Evolutionary conservation across 495 filamentous ascomycete species (phyloP).

Genomic region (Penicillium flavigenum): DNA sequence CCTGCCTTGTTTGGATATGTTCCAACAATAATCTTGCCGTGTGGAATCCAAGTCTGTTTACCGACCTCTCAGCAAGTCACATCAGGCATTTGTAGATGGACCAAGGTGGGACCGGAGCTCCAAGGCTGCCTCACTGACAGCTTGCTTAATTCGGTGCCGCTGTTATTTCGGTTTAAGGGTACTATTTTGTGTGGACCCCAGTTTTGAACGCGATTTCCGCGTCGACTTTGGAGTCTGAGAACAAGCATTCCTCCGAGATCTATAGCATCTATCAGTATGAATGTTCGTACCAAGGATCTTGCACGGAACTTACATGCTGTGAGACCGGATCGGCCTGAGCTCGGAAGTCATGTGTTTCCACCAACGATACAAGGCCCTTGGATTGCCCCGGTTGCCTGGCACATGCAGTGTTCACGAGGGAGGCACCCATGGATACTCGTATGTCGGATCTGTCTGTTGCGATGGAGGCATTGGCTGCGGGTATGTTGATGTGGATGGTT

Average conservation of each 20-base stretch:
- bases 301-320: background rate
- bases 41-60: background rate
- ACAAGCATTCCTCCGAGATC: background rate
- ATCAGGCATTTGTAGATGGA: background rate
- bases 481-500: conserved; percentile 7
- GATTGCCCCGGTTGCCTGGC: background rate
- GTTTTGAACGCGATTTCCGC: background rate
- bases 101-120: background rate
- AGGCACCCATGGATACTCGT: conserved; percentile 18
- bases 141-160: background rate
- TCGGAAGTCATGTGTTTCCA: background rate
- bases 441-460: conserved; percentile 15
- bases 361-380: background rate
- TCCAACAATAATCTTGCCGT: background rate
- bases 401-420: conserved; percentile 12
- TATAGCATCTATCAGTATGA: background rate
- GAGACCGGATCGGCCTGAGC: background rate
- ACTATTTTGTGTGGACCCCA: background rate
- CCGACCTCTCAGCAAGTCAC: no score
- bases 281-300: background rate
- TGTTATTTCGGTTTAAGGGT: background rate
- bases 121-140: background rate
- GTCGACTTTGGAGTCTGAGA: background rate
- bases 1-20: background rate
- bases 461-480: conserved; percentile 1